Evolutionary conservation across 2,329 filamentous ascomycete genomes (phyloP), one percentile per base, ranked within the genome.

Genomic region (Penicillium italicum): DNA sequence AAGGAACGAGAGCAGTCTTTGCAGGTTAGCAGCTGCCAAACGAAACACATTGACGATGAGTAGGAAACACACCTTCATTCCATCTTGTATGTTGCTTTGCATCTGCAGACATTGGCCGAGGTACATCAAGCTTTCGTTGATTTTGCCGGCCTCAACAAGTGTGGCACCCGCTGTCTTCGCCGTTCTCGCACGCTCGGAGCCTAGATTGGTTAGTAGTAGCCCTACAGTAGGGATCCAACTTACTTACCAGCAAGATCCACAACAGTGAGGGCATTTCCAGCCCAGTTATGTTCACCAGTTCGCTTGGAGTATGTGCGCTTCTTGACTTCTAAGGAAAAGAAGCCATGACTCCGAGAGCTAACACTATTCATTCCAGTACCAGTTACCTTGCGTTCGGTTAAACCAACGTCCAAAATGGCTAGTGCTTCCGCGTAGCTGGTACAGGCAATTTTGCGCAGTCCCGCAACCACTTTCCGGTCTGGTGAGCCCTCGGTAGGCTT

Each of bases 111-210:
- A 99, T 69, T 97, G 94, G 0, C 94, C 94, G 1, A 99, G 82
- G 71, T 97, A 97, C 94, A 99, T 99, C 69, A 99, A 78, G 69
- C 90, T 96, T 74, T 97, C 92, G 69, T 99, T 99, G 72, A 99
- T 99, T 76, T 97, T 97, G 50, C 94, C 94, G 34, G 93, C 94
- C 76, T 99, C 94, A 0, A 89, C 93, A 14, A 99, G 82, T 0
- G 93, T 97, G 4, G 91, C 87, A 12, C 94, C 94, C 0, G 91
- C 89, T 0, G 94, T 97, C 79, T 97, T 97, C 26, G 94, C 92
- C 61, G 94, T 91, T 57, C 92, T 84, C 16, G 93, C 93, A 57
- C 94, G 86, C 75, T 99, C 94, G 58, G 94, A 97, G 14, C 82
- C 82, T 81, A 58, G 6, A 37, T 51, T 60, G 28, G 60, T 73